Percentiles rank a stretch among this genome's conserved stretches.
phyloP scores from a whole-genome alignment of 805 yeast species.

The Pichia eremophila region DNA sequence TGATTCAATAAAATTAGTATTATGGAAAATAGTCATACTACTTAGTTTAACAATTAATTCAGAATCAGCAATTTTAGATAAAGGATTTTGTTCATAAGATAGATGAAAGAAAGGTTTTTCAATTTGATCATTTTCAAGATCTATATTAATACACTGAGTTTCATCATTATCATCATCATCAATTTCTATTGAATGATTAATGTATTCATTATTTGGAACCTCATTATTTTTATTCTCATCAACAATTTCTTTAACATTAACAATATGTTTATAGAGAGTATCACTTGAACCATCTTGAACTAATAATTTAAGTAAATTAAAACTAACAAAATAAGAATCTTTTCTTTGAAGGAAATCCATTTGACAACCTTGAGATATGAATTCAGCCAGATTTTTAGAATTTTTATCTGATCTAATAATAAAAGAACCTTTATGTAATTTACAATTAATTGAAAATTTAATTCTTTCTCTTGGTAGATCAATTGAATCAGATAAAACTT shows the following conservation, averaged over 20 bases:
- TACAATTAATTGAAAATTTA: conserved; percentile 55
- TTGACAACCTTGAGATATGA: conserved; percentile 74
- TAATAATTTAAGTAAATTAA: conserved; percentile 70
- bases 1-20: conserved; percentile 73
- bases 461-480: conserved; percentile 69
- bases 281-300: conserved; percentile 80
- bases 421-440: conserved; percentile 70
- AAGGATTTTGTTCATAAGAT: conserved; percentile 77
- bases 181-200: neutral
- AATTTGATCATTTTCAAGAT: conserved; percentile 4
- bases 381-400: conserved; percentile 53
- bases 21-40: conserved; percentile 85
- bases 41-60: conserved; percentile 61
- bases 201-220: neutral
- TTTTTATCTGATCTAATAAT: conserved; percentile 39
- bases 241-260: conserved; percentile 64
- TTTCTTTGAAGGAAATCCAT: conserved; percentile 68
- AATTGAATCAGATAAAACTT: conserved; percentile 39
- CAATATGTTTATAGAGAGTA: conserved; percentile 78
- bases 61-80: conserved; percentile 78
- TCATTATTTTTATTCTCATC: conserved; percentile 23
- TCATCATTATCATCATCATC: neutral
- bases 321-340: conserved; percentile 62
- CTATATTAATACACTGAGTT: neutral
- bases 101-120: conserved; percentile 64